Evolutionary conservation across 768 basidiomycete species (phyloP).

Genomic region (Agrocybe chaxingu): DNA sequence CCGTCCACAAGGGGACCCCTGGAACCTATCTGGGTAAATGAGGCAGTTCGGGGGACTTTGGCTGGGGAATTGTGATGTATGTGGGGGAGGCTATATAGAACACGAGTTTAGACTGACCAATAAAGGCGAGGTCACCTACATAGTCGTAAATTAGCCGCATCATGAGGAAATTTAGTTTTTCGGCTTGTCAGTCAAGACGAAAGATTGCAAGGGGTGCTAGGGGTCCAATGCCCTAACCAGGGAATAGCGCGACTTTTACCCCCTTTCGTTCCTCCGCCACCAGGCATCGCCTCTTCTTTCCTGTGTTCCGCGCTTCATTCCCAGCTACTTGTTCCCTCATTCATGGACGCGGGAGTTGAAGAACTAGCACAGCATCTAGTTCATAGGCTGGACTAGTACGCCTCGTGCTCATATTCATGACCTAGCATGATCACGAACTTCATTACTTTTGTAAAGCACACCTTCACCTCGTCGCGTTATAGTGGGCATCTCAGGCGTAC

Average conservation of each 20-base stretch:
- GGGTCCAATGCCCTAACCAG: too few species aligned
- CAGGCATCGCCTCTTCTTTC: background rate
- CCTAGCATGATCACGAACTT: background rate
- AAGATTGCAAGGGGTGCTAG: too few species aligned
- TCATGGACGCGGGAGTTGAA: slow-evolving; percentile 22
- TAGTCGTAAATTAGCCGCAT: too few species aligned
- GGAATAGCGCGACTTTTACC: too few species aligned
- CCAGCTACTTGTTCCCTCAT: too few species aligned
- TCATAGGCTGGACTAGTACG: slow-evolving; percentile 34
- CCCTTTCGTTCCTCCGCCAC: too few species aligned
- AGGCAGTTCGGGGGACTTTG: background rate
- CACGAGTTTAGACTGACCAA: too few species aligned
- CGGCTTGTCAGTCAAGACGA: too few species aligned
- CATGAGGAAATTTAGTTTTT: too few species aligned
- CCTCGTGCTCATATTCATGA: background rate
- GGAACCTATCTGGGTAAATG: background rate
- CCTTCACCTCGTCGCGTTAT: slow-evolving; percentile 47
- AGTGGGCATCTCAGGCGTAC: slow-evolving; percentile 73
- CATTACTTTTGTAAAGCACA: slow-evolving; percentile 25
- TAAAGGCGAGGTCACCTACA: too few species aligned
- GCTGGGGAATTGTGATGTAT: too few species aligned
- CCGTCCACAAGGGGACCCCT: background rate
- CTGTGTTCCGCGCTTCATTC: background rate
- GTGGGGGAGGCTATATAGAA: too few species aligned
- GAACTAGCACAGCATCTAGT: slow-evolving; percentile 21